Percentiles rank a stretch among this genome's conserved stretches.
Conservation (phyloP, 1,139 yeast genomes). For the Lodderomyces beijingensis region DNA sequence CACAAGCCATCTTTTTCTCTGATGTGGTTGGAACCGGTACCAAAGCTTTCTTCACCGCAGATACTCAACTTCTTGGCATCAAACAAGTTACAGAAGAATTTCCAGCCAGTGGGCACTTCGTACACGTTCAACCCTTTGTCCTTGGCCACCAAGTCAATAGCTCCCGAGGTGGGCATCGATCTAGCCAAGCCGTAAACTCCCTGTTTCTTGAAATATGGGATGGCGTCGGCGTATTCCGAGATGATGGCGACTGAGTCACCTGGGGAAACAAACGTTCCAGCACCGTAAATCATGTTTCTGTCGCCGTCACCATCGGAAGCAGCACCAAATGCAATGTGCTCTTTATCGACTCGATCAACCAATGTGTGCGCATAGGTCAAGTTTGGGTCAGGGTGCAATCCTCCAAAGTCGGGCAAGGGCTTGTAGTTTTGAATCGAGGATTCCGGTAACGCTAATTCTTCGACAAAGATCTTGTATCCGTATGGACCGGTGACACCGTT, state of each 20-base stretch:
- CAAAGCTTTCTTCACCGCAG: slow-evolving; percentile 98
- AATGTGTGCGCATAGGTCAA: slow-evolving; percentile 88
- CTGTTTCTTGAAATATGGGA: slow-evolving; percentile 83
- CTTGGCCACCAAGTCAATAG: slow-evolving; percentile 87
- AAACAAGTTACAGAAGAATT: slow-evolving; percentile 91
- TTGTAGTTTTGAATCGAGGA: slow-evolving; percentile 69
- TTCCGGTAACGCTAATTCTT: slow-evolving; percentile 75
- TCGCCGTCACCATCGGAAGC: slow-evolving; percentile 99
- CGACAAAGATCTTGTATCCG: slow-evolving; percentile 77
- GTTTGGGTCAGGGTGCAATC: slow-evolving; percentile 97
- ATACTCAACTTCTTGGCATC: slow-evolving; percentile 91
- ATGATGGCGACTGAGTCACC: slow-evolving; percentile 98
- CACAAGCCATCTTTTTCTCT: slow-evolving; percentile 97
- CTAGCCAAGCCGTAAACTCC: slow-evolving; percentile 96
- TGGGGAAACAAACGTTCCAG: slow-evolving; percentile 92
- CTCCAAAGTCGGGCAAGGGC: slow-evolving; percentile 92
- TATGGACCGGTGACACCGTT: slow-evolving; percentile 98
- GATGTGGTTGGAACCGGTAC: slow-evolving; percentile 96
- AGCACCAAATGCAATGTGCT: slow-evolving; percentile 88
- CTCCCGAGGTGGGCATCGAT: slow-evolving; percentile 96
- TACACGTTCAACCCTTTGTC: slow-evolving; percentile 69
- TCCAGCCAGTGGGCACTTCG: slow-evolving; percentile 99
- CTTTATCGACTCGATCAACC: slow-evolving; percentile 78
- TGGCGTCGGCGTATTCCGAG: slow-evolving; percentile 83
- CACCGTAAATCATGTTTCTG: slow-evolving; percentile 97